These are phyloP conservation scores for Solanum hybrid DNA, from an alignment of 305 asterid species.

Conservation along the genomic window DNA sequence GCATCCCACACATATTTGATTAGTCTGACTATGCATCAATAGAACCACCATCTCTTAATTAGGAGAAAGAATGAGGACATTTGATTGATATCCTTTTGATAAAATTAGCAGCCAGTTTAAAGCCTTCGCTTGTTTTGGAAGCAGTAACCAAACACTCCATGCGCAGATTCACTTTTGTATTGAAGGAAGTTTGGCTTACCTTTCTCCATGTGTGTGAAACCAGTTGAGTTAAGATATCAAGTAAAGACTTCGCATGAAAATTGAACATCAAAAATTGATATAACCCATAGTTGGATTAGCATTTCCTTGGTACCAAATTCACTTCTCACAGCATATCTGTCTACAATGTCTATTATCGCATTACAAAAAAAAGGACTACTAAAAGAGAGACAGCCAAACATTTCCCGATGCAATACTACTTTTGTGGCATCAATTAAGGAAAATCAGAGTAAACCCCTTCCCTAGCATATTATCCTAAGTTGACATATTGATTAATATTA, in stretches of 20 bases:
- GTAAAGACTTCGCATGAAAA: neutral
- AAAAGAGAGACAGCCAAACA: neutral
- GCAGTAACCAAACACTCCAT: neutral
- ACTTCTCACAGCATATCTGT: neutral
- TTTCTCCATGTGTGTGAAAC: neutral
- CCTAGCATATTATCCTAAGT: neutral
- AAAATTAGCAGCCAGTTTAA: neutral
- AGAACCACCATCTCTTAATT: neutral
- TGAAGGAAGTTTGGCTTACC: neutral
- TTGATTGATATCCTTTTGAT: neutral
- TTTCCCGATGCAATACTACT: neutral
- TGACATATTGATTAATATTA: neutral
- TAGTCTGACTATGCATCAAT: neutral
- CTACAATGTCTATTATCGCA: neutral
- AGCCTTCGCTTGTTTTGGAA: neutral
- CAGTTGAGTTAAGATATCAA: neutral
- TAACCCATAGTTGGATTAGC: neutral
- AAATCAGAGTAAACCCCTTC: neutral
- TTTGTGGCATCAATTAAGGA: neutral
- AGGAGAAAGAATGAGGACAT: neutral
- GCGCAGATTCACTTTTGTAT: neutral
- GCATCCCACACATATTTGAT: neutral
- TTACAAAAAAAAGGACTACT: neutral
- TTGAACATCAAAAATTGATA: neutral
- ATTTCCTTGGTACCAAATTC: neutral